Evolutionary conservation across 177 flowering plant species (phyloP).

Genomic region (Vitis hybrid): DNA sequence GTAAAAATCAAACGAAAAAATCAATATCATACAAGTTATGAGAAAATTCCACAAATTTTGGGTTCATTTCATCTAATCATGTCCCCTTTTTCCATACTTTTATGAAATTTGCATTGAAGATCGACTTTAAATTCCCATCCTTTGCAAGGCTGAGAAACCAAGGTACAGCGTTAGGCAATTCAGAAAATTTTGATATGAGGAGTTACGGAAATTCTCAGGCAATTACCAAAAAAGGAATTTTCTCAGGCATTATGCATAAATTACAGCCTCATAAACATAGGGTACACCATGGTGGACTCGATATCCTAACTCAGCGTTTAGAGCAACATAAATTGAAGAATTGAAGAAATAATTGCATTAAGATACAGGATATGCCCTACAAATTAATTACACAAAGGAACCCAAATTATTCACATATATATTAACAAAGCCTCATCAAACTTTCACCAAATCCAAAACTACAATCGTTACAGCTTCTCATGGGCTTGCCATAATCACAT

Average conservation of each 20-base stretch:
- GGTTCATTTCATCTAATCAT: no score
- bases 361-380: conserved; percentile 10
- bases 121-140: no score
- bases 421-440: background rate
- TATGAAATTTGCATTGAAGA: no score
- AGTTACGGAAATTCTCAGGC: background rate
- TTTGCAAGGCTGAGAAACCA: no score
- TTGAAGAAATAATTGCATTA: conserved; percentile 4
- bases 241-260: conserved; percentile 3
- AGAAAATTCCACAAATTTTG: no score
- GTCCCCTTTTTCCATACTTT: no score
- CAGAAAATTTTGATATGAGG: no score
- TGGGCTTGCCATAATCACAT: background rate
- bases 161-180: no score
- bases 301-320: background rate
- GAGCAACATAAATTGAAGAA: background rate
- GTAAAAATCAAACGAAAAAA: no score
- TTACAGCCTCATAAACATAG: conserved; percentile 5
- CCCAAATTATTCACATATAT: conserved; percentile 33
- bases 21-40: no score
- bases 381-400: conserved; percentile 27
- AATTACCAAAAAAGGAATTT: background rate
- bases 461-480: background rate
- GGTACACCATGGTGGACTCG: conserved; percentile 6
- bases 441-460: conserved; percentile 12